A percentile compares a stretch with the other conserved stretches of the same genome.
Conservation (phyloP, 23 red algal species). For the Agarophyton chilense region DNA sequence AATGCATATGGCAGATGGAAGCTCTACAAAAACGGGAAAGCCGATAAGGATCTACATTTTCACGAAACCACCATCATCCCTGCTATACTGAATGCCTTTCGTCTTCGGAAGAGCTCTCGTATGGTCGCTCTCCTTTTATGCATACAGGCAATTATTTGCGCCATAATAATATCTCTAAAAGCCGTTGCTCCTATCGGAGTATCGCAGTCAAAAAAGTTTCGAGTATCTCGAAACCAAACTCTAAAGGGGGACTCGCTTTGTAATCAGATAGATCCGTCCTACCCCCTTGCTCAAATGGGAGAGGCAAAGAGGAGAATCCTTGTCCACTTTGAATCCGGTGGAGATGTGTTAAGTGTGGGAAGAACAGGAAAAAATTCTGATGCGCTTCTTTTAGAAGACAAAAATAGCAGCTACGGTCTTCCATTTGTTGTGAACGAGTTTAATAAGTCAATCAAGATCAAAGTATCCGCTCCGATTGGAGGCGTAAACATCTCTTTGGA, state of each 20-base stretch:
- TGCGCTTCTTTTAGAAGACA: neutral
- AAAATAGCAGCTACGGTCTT: neutral
- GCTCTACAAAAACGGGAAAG: neutral
- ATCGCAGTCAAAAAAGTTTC: neutral
- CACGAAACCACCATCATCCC: neutral
- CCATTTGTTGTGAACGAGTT: neutral
- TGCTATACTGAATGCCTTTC: neutral
- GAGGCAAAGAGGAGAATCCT: neutral
- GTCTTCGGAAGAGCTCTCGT: neutral
- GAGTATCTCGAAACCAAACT: neutral
- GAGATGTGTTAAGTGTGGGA: neutral
- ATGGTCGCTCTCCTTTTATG: neutral
- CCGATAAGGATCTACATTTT: neutral
- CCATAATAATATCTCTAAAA: neutral
- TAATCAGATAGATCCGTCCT: neutral
- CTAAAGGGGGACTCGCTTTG: neutral
- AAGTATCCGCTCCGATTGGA: neutral
- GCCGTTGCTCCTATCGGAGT: neutral
- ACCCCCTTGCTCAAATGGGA: neutral
- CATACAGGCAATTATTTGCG: neutral
- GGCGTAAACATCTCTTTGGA: too few relatives aligned
- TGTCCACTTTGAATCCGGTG: neutral
- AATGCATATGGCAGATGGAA: constrained; percentile 16
- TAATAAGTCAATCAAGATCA: neutral
- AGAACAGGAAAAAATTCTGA: neutral